These are phyloP conservation scores for Pterocarpus macrocarpus DNA, from an alignment of 306 rosid genomes.

Conservation along the genomic window DNA sequence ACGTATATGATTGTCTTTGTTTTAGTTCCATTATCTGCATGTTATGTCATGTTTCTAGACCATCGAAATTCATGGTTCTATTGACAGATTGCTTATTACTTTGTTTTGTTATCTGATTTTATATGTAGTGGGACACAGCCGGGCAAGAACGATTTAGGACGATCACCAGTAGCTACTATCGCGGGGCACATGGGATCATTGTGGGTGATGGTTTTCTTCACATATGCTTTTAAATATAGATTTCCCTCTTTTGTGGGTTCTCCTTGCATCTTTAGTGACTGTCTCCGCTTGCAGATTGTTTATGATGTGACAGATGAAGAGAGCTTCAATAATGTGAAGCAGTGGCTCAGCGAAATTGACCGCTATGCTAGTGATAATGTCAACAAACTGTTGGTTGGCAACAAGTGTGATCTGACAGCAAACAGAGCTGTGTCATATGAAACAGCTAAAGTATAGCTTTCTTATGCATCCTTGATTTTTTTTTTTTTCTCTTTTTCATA, in stretches of 20 bases:
- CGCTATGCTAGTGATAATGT: slow-evolving; percentile 65
- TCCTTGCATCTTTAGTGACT: slow-evolving; percentile 35
- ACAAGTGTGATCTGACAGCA: slow-evolving; percentile 58
- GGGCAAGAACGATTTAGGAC: slow-evolving; percentile 68
- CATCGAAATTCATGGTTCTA: neutral
- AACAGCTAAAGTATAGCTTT: slow-evolving; percentile 57
- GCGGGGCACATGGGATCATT: slow-evolving; percentile 68
- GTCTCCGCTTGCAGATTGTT: slow-evolving; percentile 57
- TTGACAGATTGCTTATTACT: slow-evolving; percentile 36
- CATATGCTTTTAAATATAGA: slow-evolving; percentile 8
- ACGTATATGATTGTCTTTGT: slow-evolving; percentile 34
- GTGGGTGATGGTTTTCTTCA: slow-evolving; percentile 48
- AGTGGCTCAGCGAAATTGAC: slow-evolving; percentile 67
- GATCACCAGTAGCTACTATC: slow-evolving; percentile 66
- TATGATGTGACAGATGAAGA: slow-evolving; percentile 66
- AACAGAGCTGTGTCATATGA: slow-evolving; percentile 62
- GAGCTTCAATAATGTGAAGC: slow-evolving; percentile 64
- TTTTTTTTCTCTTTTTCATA: neutral
- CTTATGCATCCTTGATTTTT: neutral
- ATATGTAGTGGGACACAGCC: slow-evolving; percentile 61
- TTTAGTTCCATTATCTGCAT: slow-evolving; percentile 29
- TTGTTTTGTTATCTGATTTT: slow-evolving; percentile 38
- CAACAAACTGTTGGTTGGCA: slow-evolving; percentile 67
- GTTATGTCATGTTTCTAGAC: slow-evolving; percentile 23
- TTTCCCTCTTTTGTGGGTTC: neutral